Evolutionary conservation across 73 alveolate species (phyloP).

Genomic region (Blepharisma stoltei): DNA sequence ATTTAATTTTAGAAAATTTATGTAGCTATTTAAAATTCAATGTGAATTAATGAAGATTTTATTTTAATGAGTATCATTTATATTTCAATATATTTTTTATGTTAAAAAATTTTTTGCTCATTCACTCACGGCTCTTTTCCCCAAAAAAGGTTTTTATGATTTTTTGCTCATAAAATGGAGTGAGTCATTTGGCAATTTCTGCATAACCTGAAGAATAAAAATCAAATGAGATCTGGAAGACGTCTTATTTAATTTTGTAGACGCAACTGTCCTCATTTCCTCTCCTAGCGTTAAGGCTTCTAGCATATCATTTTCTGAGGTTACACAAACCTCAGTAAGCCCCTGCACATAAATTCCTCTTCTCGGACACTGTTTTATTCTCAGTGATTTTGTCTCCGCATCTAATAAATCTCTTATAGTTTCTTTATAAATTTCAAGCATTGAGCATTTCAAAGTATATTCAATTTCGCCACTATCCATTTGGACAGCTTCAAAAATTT

Average conservation of each 20-base stretch:
- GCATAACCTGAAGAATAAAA: slow-evolving; percentile 91
- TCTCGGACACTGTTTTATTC: slow-evolving; percentile 92
- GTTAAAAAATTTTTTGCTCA: too few relatives aligned
- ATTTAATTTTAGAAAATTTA: too few relatives aligned
- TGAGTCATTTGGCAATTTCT: slow-evolving; percentile 64
- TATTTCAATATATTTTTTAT: too few relatives aligned
- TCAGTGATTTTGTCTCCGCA: slow-evolving; percentile 37
- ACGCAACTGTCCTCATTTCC: slow-evolving; percentile 76
- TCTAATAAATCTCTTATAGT: slow-evolving; percentile 56
- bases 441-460: slow-evolving; percentile 59
- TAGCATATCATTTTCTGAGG: slow-evolving; percentile 85
- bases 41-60: too few relatives aligned
- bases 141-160: too few relatives aligned
- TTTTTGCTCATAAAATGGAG: too few relatives aligned
- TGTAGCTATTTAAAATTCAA: too few relatives aligned
- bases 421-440: slow-evolving; percentile 86
- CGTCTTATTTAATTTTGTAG: slow-evolving; percentile 93
- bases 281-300: slow-evolving; percentile 88
- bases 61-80: too few relatives aligned
- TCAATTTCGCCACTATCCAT: slow-evolving; percentile 47
- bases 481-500: slow-evolving; percentile 50
- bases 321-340: slow-evolving; percentile 93
- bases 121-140: too few relatives aligned
- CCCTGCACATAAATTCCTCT: slow-evolving; percentile 95
- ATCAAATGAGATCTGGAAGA: slow-evolving; percentile 95